Base-by-base conservation (phyloP, 2,329 filamentous ascomycete species). In the Colletotrichum orchidophilum region DNA sequence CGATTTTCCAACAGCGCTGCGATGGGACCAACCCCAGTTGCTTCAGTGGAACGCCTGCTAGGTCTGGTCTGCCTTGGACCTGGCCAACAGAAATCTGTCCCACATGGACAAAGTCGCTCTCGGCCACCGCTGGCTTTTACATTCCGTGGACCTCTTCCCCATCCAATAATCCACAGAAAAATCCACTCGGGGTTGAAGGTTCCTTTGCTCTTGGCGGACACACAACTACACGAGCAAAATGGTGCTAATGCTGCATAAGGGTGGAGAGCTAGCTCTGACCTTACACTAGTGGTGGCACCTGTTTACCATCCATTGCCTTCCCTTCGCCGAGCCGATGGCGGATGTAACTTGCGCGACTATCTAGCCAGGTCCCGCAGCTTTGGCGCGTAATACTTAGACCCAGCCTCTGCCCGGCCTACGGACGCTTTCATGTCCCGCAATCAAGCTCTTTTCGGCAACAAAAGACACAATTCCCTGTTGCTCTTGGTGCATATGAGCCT, bases 311-410 rank as follows among this genome's bases (percentile, higher is more conserved):
- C 49, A 55, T 49, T 18, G 29, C 50, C 18, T 39, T 53, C 39
- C 27, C 64, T 54, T 71, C 64, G 64, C 68, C 58, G 58, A 68
- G 58, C 68, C 68, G 42, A 71, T 59, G 64, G 52, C 46, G 52
- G 31, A n/a, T n/a, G n/a, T n/a, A n/a, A n/a, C n/a, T 63, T 68
- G 18, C 58, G 63, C 33, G 68, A 59, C 33, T 26, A 5, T n/a
- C 54, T 24, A 35, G 31, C 29, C 5, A 39, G 29, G 21, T 29
- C 39, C 54, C 57, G 57, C 50, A 50, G 21, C 54, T 42, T 1
- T 5, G 67, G 31, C 53, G 35, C 35, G 21, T 39, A 63, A 49
- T 67, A 67, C 57, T 42, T 67, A 67, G 4, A 53, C 24, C 50
- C 52, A 5, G 5, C 3, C 13, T 15, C 26, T 50, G 39, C 31